Conservation (phyloP, 345 rosid species). For the Aethionema arabicum region DNA sequence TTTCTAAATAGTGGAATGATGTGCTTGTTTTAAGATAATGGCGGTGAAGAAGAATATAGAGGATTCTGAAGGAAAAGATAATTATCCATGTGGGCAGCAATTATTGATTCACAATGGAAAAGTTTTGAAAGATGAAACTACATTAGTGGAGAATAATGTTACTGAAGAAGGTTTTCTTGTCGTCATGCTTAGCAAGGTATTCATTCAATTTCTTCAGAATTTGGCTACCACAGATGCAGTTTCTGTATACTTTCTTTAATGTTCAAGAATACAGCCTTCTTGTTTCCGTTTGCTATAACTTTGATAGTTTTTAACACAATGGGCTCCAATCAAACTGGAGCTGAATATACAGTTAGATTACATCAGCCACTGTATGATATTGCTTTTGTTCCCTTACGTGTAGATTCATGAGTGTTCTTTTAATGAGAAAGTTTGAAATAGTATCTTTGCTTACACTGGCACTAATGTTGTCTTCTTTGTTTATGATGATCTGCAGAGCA, state of each 20-base stretch:
- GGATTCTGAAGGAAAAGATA: slow-evolving; percentile 91
- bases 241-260: neutral
- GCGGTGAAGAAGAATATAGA: slow-evolving; percentile 98
- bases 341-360: neutral
- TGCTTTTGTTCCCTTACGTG: neutral
- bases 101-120: slow-evolving; percentile 94
- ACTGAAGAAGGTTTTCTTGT: slow-evolving; percentile 95
- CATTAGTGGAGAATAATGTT: slow-evolving; percentile 75
- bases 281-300: neutral
- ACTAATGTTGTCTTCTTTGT: slow-evolving; percentile 27
- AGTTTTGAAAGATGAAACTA: slow-evolving; percentile 96
- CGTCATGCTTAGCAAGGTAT: slow-evolving; percentile 99
- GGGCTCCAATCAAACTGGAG: neutral
- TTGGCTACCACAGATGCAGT: neutral
- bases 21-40: slow-evolving; percentile 53
- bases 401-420: neutral
- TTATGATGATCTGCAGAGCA: slow-evolving; percentile 55
- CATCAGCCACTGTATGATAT: neutral
- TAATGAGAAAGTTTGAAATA: neutral
- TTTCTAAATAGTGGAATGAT: neutral
- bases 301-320: neutral
- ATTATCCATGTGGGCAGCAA: slow-evolving; percentile 94
- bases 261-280: neutral
- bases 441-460: slow-evolving; percentile 1
- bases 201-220: slow-evolving; percentile 2